Conservation (phyloP, 345 rosid species). For the Corchorus olitorius region DNA sequence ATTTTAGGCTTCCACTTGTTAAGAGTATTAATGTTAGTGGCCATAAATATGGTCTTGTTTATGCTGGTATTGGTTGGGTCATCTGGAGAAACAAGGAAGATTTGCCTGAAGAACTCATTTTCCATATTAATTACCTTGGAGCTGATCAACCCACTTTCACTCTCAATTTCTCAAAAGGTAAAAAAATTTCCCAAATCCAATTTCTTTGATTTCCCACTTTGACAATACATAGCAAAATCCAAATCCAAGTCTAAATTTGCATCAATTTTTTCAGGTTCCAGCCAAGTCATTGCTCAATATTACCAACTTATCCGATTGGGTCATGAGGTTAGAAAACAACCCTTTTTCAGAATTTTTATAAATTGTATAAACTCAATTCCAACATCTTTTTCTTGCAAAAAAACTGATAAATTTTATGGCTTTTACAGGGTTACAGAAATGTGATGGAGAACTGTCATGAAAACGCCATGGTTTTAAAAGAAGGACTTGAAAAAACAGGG, state of each 20-base stretch:
- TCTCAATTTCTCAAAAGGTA: conserved; percentile 90
- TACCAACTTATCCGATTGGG: conserved; percentile 92
- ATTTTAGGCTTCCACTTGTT: conserved; percentile 84
- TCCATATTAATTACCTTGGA: conserved; percentile 93
- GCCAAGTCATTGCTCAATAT: conserved; percentile 85
- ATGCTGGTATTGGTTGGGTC: conserved; percentile 96
- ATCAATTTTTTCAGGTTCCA: conserved; percentile 48
- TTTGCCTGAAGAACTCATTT: conserved; percentile 92
- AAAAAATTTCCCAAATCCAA: neutral
- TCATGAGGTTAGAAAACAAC: conserved; percentile 48
- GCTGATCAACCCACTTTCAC: conserved; percentile 96
- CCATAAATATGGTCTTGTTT: conserved; percentile 88
- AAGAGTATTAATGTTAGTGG: conserved; percentile 93
- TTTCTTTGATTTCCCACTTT: neutral
- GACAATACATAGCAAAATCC: neutral
- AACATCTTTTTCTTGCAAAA: neutral
- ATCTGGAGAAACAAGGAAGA: conserved; percentile 85
- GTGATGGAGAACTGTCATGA: conserved; percentile 90
- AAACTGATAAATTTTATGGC: neutral
- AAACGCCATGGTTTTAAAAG: conserved; percentile 65
- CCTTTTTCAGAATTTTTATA: neutral
- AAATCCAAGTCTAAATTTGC: conserved; percentile 7
- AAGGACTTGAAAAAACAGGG: conserved; percentile 76
- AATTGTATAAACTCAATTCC: neutral
- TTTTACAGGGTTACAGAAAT: conserved; percentile 65